phyloP scores from a whole-genome alignment of 495 filamentous ascomycete genomes.

The Talaromyces liani region DNA sequence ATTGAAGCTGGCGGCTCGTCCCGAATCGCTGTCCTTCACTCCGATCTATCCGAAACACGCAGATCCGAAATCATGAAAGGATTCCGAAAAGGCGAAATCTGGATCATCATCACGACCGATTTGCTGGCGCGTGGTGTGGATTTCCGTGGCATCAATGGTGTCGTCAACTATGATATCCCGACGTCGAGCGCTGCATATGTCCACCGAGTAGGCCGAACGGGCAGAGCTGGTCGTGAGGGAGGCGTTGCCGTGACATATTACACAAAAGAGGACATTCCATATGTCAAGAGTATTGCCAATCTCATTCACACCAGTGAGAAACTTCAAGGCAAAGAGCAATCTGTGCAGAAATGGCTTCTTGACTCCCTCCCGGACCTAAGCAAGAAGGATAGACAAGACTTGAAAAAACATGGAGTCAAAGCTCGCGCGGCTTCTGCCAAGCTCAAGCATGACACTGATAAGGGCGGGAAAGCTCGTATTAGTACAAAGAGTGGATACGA shows the following conservation, averaged over 20 bases:
- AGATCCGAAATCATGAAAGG: slow-evolving; percentile 76
- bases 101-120: slow-evolving; percentile 94
- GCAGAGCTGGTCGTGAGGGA: slow-evolving; percentile 77
- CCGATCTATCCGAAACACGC: slow-evolving; percentile 67
- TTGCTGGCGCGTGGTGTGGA: slow-evolving; percentile 85
- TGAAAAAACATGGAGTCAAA: slow-evolving; percentile 81
- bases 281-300: slow-evolving; percentile 86
- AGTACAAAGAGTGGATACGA: slow-evolving; percentile 92
- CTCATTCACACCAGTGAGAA: slow-evolving; percentile 81
- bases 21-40: slow-evolving; percentile 85
- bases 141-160: slow-evolving; percentile 83
- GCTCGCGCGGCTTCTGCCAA: slow-evolving; percentile 47
- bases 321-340: slow-evolving; percentile 35
- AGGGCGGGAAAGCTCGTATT: slow-evolving; percentile 53
- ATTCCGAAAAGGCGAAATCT: slow-evolving; percentile 88
- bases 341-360: slow-evolving; percentile 79
- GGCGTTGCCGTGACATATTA: slow-evolving; percentile 92
- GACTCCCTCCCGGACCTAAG: slow-evolving; percentile 75
- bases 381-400: slow-evolving; percentile 71
- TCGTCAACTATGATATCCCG: slow-evolving; percentile 95
- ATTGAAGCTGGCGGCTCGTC: slow-evolving; percentile 75
- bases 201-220: slow-evolving; percentile 88
- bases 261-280: slow-evolving; percentile 87
- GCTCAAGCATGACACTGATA: slow-evolving; percentile 32
- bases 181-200: slow-evolving; percentile 83